These are phyloP conservation scores for Adiantum capillusveneris DNA, from an alignment of 75 land plant species.

Conservation along the genomic window DNA sequence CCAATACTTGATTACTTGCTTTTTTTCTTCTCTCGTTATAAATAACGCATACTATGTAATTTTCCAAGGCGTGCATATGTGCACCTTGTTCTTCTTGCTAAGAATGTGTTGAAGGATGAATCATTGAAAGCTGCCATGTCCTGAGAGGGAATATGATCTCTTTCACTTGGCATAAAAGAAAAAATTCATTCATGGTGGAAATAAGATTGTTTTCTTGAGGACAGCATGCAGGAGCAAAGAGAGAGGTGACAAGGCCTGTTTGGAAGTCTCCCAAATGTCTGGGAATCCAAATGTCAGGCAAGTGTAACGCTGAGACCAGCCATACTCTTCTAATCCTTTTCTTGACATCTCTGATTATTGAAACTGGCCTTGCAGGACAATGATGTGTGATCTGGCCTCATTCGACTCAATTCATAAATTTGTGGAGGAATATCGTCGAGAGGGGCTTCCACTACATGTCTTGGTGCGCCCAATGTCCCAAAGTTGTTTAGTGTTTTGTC, in stretches of 20 bases:
- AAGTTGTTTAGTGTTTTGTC: no score
- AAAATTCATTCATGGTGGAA: neutral
- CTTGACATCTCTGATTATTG: neutral
- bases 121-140: no score
- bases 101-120: no score
- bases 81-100: no score
- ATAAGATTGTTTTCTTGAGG: constrained; percentile 9
- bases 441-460: constrained; percentile 17
- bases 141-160: no score
- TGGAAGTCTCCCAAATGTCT: constrained; percentile 13
- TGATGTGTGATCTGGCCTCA: constrained; percentile 30
- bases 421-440: constrained; percentile 18
- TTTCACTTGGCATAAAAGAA: no score
- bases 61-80: no score
- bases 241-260: constrained; percentile 21
- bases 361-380: constrained; percentile 6
- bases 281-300: constrained; percentile 20
- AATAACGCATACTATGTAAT: no score
- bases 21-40: no score
- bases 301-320: neutral
- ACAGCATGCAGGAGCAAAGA: constrained; percentile 28
- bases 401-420: constrained; percentile 22
- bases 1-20: no score
- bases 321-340: neutral
- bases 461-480: constrained; percentile 17